These are phyloP conservation scores for Medicago truncatula DNA, from an alignment of 306 rosid species.

Conservation along the genomic window MtrunA17r5.0-ANR NC_053048.1:49279501-49280000, in stretches of 20 bases:
- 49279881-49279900: slow-evolving; percentile 2
- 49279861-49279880: slow-evolving; percentile 87
- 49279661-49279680: slow-evolving; percentile 69
- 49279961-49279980: neutral
- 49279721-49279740: slow-evolving; percentile 23
- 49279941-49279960: neutral
- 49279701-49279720: slow-evolving; percentile 78
- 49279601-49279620: slow-evolving; percentile 68
- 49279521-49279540: slow-evolving; percentile 58
- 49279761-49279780: neutral
- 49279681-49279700: slow-evolving; percentile 73
- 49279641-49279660: slow-evolving; percentile 67
- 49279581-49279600: slow-evolving; percentile 57
- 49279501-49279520: slow-evolving; percentile 54
- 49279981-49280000: slow-evolving; percentile 48
- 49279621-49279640: slow-evolving; percentile 67
- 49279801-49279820: slow-evolving; percentile 46
- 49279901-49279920: slow-evolving; percentile 20
- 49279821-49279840: slow-evolving; percentile 77
- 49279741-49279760: neutral
- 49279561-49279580: slow-evolving; percentile 70
- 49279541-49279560: slow-evolving; percentile 73
- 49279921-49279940: slow-evolving; percentile 19
- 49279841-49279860: slow-evolving; percentile 62
- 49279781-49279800: neutral